These are phyloP conservation scores for Teunomyces aglyptinius DNA, from an alignment of 805 yeast genomes.

Conservation along the genomic window DNA sequence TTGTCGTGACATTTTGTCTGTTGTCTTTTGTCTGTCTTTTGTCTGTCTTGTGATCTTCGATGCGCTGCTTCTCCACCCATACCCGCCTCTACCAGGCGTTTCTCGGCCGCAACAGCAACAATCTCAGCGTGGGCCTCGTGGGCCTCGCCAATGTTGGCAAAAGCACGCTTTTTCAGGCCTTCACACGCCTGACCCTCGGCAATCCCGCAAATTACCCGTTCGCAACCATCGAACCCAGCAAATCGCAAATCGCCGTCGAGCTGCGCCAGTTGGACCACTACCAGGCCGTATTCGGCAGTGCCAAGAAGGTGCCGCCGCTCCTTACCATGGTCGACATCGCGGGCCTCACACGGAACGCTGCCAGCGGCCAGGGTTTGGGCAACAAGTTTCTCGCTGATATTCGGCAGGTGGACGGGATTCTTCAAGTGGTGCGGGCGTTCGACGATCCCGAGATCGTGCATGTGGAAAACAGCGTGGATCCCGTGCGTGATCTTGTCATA, in stretches of 20 bases:
- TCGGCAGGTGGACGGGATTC: constrained; percentile 68
- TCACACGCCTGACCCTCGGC: constrained; percentile 57
- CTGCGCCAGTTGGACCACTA: constrained; percentile 45
- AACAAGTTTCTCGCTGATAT: constrained; percentile 68
- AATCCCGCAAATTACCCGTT: constrained; percentile 60
- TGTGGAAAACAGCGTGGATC: constrained; percentile 62
- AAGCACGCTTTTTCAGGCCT: constrained; percentile 48
- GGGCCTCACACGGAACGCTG: constrained; percentile 56
- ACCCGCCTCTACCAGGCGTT: constrained; percentile 5
- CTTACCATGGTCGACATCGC: constrained; percentile 62
- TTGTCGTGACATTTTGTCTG: background rate
- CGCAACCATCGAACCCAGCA: constrained; percentile 75
- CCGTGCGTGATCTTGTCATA: constrained; percentile 60
- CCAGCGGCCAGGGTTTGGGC: constrained; percentile 70
- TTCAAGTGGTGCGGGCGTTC: constrained; percentile 67
- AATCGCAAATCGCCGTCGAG: constrained; percentile 26
- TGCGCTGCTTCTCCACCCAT: background rate
- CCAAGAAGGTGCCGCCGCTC: constrained; percentile 51
- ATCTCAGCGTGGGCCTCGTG: constrained; percentile 42
- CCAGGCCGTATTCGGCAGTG: constrained; percentile 47
- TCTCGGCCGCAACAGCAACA: constrained; percentile 37
- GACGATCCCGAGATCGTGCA: constrained; percentile 65
- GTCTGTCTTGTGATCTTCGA: background rate
- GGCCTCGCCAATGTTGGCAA: constrained; percentile 62
- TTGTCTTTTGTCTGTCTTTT: background rate